Evolutionary conservation across 441 rosid species (phyloP).

Genomic region (Hura crepitans): DNA sequence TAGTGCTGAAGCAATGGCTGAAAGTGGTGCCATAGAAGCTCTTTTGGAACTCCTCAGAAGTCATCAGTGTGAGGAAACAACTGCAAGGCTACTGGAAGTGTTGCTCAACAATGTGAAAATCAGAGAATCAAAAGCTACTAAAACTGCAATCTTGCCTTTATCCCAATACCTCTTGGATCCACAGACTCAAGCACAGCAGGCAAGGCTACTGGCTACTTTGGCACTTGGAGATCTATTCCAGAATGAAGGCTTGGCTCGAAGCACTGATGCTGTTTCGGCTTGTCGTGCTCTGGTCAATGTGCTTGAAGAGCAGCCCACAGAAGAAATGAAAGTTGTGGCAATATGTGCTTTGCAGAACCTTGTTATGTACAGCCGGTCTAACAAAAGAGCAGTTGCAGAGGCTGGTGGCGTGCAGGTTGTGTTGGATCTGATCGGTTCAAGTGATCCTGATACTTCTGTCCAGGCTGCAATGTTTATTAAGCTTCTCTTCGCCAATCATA

Average conservation of each 20-base stretch:
- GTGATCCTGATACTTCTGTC: slow-evolving; percentile 95
- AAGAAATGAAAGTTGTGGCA: slow-evolving; percentile 99
- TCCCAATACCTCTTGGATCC: slow-evolving; percentile 99
- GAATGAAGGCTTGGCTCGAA: slow-evolving; percentile 93
- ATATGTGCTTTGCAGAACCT: slow-evolving; percentile 98
- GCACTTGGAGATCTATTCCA: slow-evolving; percentile 99
- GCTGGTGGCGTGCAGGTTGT: slow-evolving; percentile 99
- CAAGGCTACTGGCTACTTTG: slow-evolving; percentile 87
- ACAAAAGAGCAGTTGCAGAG: slow-evolving; percentile 99
- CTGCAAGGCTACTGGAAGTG: slow-evolving; percentile 93
- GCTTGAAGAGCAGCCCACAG: slow-evolving; percentile 99
- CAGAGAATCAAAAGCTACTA: slow-evolving; percentile 91
- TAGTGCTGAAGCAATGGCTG: slow-evolving; percentile 99
- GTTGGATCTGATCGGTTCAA: slow-evolving; percentile 91
- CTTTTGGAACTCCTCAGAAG: slow-evolving; percentile 91
- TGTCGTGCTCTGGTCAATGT: slow-evolving; percentile 98
- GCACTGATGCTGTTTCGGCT: slow-evolving; percentile 96
- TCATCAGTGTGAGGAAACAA: slow-evolving; percentile 97
- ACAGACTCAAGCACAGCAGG: slow-evolving; percentile 98
- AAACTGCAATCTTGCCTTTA: slow-evolving; percentile 83
- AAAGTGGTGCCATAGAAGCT: slow-evolving; percentile 98
- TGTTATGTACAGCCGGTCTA: slow-evolving; percentile 94
- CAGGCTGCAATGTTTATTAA: slow-evolving; percentile 99
- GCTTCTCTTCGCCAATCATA: slow-evolving; percentile 92
- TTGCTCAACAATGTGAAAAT: slow-evolving; percentile 95